phyloP scores from a whole-genome alignment of 2,329 filamentous ascomycete species.

The Lojkania enalia region DNA sequence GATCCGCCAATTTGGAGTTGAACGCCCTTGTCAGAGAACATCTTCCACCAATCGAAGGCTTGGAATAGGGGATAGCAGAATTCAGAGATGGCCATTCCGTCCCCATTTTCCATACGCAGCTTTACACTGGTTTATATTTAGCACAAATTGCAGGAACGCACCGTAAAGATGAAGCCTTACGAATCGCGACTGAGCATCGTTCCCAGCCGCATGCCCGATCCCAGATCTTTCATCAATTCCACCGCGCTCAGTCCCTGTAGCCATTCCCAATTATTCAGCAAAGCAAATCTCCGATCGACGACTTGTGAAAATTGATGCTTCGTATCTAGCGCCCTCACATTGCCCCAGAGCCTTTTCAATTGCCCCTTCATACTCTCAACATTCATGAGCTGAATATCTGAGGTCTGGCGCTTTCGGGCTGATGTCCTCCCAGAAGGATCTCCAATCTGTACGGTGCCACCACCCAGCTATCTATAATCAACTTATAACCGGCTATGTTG shows the following conservation, averaged over 20 bases:
- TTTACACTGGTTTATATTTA: conserved; percentile 63
- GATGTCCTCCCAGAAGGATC: conserved; percentile 74
- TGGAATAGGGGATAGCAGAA: conserved; percentile 93
- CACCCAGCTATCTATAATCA: conserved; percentile 58
- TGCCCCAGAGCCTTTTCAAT: conserved; percentile 71
- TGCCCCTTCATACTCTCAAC: conserved; percentile 70
- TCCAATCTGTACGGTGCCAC: conserved; percentile 76
- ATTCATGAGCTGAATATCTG: conserved; percentile 62
- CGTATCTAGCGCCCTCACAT: conserved; percentile 67
- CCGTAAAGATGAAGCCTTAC: conserved; percentile 60
- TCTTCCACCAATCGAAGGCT: conserved; percentile 93
- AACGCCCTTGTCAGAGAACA: conserved; percentile 69
- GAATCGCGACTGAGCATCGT: conserved; percentile 88
- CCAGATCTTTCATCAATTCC: conserved; percentile 75
- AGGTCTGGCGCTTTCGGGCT: conserved; percentile 59
- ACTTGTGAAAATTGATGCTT: conserved; percentile 67
- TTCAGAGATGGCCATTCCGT: conserved; percentile 93
- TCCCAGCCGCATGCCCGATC: conserved; percentile 74
- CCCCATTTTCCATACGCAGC: conserved; percentile 77
- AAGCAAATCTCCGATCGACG: conserved; percentile 66
- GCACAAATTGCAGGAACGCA: conserved; percentile 3
- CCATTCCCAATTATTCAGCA: conserved; percentile 86
- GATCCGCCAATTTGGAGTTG: conserved; percentile 92
- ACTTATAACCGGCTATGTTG: conserved; percentile 2
- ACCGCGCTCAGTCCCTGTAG: conserved; percentile 71